Conservation (phyloP, 345 rosid species). For the Ceriops tagal region DNA sequence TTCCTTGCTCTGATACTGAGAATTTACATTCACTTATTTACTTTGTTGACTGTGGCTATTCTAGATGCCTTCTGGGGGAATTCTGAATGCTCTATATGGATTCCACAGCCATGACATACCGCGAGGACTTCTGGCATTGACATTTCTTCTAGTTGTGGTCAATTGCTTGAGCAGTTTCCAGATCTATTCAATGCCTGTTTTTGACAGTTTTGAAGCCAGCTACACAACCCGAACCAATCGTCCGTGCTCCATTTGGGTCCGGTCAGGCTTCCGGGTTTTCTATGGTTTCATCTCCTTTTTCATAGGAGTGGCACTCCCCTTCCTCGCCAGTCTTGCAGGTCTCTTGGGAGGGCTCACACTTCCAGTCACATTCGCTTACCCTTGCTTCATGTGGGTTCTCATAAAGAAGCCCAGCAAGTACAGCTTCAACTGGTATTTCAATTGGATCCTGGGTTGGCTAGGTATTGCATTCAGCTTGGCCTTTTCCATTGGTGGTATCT, state of each 20-base stretch:
- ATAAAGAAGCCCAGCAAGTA: conserved; percentile 73
- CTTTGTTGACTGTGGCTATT: neutral
- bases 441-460: conserved; percentile 92
- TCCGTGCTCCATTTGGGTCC: conserved; percentile 94
- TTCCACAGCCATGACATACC: conserved; percentile 91
- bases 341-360: conserved; percentile 90
- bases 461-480: conserved; percentile 89
- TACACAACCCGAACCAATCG: conserved; percentile 92
- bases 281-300: conserved; percentile 76
- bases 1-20: no score
- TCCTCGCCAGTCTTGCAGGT: conserved; percentile 88
- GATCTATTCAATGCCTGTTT: conserved; percentile 93
- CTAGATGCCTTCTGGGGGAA: conserved; percentile 94
- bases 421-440: conserved; percentile 93
- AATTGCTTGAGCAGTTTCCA: conserved; percentile 91
- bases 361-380: conserved; percentile 92
- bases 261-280: conserved; percentile 89
- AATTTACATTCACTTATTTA: no score
- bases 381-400: conserved; percentile 98
- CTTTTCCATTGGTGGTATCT: conserved; percentile 86
- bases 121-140: conserved; percentile 77
- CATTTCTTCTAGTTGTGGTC: conserved; percentile 90
- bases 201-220: conserved; percentile 94
- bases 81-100: conserved; percentile 69
- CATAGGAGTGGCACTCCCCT: conserved; percentile 92